These are phyloP conservation scores for Colletotrichum trifolii DNA, from an alignment of 2,329 filamentous ascomycete species.

Conservation along the genomic window DNA sequence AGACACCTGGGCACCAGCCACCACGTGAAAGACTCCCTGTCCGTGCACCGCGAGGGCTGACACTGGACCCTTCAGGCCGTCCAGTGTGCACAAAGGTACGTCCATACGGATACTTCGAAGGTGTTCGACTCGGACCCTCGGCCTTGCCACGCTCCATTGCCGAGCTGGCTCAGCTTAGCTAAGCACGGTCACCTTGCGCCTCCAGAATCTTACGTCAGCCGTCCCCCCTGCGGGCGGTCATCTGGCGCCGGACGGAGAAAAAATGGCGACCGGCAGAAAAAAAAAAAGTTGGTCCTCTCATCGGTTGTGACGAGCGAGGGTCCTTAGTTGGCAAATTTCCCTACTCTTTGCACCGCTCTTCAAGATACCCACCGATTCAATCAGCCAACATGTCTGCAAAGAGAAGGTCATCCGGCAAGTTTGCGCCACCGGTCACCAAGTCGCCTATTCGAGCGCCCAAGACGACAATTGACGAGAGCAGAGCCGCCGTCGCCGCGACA, in stretches of 20 bases:
- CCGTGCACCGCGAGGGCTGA: neutral
- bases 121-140: too few relatives aligned
- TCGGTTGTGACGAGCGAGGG: conserved; percentile 6
- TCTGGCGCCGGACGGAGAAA: conserved; percentile 20
- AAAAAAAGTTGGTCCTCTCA: conserved; percentile 34
- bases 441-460: conserved; percentile 63
- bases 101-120: too few relatives aligned
- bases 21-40: conserved; percentile 2
- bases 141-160: too few relatives aligned
- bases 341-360: conserved; percentile 4
- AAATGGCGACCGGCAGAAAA: conserved; percentile 36
- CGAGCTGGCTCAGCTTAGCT: neutral
- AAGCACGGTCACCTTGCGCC: neutral
- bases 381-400: conserved; percentile 65
- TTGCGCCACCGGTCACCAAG: conserved; percentile 66
- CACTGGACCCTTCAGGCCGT: neutral
- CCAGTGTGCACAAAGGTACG: neutral
- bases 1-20: neutral
- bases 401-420: conserved; percentile 67
- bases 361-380: conserved; percentile 19
- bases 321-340: conserved; percentile 19
- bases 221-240: conserved; percentile 29
- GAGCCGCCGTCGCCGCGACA: conserved; percentile 61
- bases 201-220: conserved; percentile 30
- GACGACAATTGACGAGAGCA: conserved; percentile 67